Base-by-base conservation (phyloP, 805 yeast species). In the Ogataea nakhonphanomensis region DNA sequence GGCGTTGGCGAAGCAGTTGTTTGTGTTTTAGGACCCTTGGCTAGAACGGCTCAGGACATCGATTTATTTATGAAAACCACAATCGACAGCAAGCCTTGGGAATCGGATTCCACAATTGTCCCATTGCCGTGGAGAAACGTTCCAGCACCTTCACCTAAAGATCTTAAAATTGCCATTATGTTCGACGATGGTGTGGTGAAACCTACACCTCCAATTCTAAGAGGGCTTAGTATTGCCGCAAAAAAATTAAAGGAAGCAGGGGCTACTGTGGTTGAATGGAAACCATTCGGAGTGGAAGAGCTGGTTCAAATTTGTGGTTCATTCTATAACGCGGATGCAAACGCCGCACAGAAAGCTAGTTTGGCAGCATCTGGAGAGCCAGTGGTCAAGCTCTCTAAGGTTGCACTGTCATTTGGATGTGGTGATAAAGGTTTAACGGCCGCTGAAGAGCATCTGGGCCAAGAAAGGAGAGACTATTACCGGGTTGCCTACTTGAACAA, bases 321-420 rank as follows among this genome's bases (percentile, higher is more conserved):
- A 7, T 49, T 79, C 61, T 84, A 81, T 59, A 70, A 70, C 22
- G 71, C 75, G 35, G 91, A 84, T 58, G 86, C 85, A 20, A 80
- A 79, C 51, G 58, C 62, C 39, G 73, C 65, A 41, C 79, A 78
- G 46, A 63, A 69, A 27, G 62, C 63, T 25, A 54, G 71, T 30
- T 61, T 83, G 41, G 65, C 67, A 3, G 67, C 55, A 2, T 76
- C 84, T 14, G 89, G 90, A 30, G 90, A 85, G 54, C 89, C 89
- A 22, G 56, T 78, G 37, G 54, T 61, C 6, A 74, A 76, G 44
- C 69, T 81, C 49, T 74, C 84, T 22, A 69, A 74, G 48, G 71
- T 74, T 65, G 64, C 64, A 31, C 59, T 81, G 46, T 62, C 69
- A 30, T 71, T 69, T 52, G 85, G 85, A 33, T 72, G 72, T 35